Evolutionary conservation across 2,329 filamentous ascomycete species (phyloP).

Genomic region (Alternaria gansuensis): DNA sequence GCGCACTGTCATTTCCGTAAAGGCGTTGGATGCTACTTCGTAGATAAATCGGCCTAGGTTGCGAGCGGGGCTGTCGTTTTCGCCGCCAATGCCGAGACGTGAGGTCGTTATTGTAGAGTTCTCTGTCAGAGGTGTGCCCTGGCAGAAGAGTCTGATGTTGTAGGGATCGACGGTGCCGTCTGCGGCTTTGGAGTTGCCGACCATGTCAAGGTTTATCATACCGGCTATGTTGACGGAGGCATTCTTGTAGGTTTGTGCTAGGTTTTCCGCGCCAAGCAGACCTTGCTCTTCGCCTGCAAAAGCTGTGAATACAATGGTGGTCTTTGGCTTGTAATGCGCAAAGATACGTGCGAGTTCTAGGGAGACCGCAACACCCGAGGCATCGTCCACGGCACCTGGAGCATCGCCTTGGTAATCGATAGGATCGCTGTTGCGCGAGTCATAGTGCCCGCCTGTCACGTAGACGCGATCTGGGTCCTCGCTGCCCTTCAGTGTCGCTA

Average conservation of each 20-base stretch:
- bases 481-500: conserved; percentile 57
- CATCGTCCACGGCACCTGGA: conserved; percentile 64
- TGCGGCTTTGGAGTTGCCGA: conserved; percentile 59
- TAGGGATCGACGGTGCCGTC: conserved; percentile 56
- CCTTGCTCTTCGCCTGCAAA: conserved; percentile 66
- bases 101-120: conserved; percentile 46
- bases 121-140: conserved; percentile 58
- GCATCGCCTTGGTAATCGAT: conserved; percentile 61
- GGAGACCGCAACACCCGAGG: conserved; percentile 50
- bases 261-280: conserved; percentile 59
- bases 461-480: conserved; percentile 60
- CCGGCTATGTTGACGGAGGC: conserved; percentile 61
- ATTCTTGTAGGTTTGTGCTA: conserved; percentile 62
- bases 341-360: conserved; percentile 64
- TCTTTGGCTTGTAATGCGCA: conserved; percentile 56
- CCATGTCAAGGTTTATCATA: conserved; percentile 65
- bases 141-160: conserved; percentile 63
- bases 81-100: conserved; percentile 51
- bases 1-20: conserved; percentile 62
- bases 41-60: conserved; percentile 63
- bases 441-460: conserved; percentile 64
- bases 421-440: conserved; percentile 59
- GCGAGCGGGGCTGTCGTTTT: conserved; percentile 63
- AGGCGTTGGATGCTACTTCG: conserved; percentile 60
- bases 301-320: conserved; percentile 63